phyloP scores from a whole-genome alignment of 352 stramenopile genomes.

The Globisporangium orthogonon region DNA sequence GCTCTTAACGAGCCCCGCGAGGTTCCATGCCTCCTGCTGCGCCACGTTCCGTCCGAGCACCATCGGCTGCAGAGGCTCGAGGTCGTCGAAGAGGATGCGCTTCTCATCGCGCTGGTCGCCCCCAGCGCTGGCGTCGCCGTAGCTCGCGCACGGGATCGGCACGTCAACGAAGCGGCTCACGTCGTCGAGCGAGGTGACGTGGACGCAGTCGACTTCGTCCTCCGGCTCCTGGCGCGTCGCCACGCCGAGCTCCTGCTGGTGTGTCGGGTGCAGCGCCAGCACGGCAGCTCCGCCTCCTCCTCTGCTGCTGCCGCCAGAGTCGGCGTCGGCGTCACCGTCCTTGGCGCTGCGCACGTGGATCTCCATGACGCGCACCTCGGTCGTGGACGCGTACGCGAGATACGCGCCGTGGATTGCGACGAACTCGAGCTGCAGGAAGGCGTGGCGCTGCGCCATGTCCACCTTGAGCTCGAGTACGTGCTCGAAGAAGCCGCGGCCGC shows the following conservation, averaged over 20 bases:
- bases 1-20: slow-evolving; percentile 63
- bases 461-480: slow-evolving; percentile 86
- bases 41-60: slow-evolving; percentile 67
- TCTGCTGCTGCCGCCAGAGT: not conserved
- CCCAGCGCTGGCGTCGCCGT: slow-evolving; percentile 33
- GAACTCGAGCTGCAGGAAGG: slow-evolving; percentile 65
- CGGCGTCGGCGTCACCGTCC: slow-evolving; percentile 13
- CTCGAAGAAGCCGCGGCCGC: slow-evolving; percentile 80
- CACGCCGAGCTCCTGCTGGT: not conserved
- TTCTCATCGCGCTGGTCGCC: slow-evolving; percentile 48
- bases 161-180: slow-evolving; percentile 48
- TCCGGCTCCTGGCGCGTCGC: slow-evolving; percentile 16
- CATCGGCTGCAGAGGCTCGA: slow-evolving; percentile 31
- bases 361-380: slow-evolving; percentile 79
- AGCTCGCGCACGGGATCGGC: slow-evolving; percentile 43
- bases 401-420: slow-evolving; percentile 80
- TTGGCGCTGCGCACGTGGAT: slow-evolving; percentile 55
- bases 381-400: slow-evolving; percentile 65
- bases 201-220: slow-evolving; percentile 40
- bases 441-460: slow-evolving; percentile 68
- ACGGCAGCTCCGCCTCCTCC: not conserved
- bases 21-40: slow-evolving; percentile 63
- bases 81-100: slow-evolving; percentile 48
- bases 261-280: not conserved
- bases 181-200: slow-evolving; percentile 30